phyloP scores from a whole-genome alignment of 2,329 filamentous ascomycete genomes.

The Hymenoscyphus repandus region DNA sequence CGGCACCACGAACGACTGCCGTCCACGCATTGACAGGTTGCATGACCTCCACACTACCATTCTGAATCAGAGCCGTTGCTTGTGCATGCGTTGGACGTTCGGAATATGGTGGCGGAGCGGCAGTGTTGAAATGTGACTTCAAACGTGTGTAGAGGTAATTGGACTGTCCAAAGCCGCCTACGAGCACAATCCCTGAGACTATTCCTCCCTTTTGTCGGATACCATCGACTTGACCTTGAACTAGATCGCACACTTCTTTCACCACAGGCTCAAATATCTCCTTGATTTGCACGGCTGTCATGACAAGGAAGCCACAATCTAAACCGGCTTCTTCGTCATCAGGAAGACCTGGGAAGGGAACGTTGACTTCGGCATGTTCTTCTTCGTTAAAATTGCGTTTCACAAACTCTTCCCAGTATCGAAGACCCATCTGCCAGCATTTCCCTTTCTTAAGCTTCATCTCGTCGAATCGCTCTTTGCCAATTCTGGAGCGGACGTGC shows the following conservation, averaged over 20 bases:
- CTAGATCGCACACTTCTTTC: conserved; percentile 62
- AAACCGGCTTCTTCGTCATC: conserved; percentile 71
- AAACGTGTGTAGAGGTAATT: conserved; percentile 69
- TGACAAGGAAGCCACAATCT: conserved; percentile 70
- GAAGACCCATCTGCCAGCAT: conserved; percentile 73
- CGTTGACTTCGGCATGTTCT: conserved; percentile 70
- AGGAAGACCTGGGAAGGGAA: conserved; percentile 71
- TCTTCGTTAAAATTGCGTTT: conserved; percentile 80
- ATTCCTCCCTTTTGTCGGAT: conserved; percentile 57
- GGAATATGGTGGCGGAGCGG: conserved; percentile 52
- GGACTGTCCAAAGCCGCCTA: conserved; percentile 77
- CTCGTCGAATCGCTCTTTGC: conserved; percentile 60
- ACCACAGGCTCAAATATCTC: conserved; percentile 73
- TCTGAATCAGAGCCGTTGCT: conserved; percentile 40
- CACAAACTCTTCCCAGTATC: conserved; percentile 80
- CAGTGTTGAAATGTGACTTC: conserved; percentile 59
- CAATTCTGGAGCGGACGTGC: conserved; percentile 63
- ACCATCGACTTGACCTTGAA: conserved; percentile 60
- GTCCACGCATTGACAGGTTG: conserved; percentile 81
- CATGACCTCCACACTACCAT: conserved; percentile 68
- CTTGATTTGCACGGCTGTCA: conserved; percentile 64
- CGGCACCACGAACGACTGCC: conserved; percentile 71
- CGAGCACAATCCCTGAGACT: conserved; percentile 71
- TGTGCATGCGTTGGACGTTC: conserved; percentile 64
- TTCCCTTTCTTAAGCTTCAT: conserved; percentile 75